phyloP scores from a whole-genome alignment of 352 stramenopile genomes.

The Phytophthora pseudosyringae region DNA sequence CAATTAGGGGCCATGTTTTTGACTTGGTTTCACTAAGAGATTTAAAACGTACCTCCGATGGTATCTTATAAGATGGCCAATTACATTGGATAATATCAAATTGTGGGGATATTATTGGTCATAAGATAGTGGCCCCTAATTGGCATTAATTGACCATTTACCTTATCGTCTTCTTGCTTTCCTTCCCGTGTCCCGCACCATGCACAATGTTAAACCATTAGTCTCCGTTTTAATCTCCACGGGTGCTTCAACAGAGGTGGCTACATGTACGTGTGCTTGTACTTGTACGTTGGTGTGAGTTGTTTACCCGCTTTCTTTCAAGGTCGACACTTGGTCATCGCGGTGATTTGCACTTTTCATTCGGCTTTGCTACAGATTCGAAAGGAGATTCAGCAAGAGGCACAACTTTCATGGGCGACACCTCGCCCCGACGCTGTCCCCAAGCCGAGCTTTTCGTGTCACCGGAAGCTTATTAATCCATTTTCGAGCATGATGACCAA shows the following conservation, averaged over 20 bases:
- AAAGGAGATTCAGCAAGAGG: conserved; percentile 16
- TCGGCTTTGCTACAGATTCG: conserved; percentile 27
- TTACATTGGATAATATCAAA: too few relatives aligned
- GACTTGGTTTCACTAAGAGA: too few relatives aligned
- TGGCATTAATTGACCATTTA: too few relatives aligned
- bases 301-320: conserved; percentile 1
- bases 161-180: not conserved
- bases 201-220: not conserved
- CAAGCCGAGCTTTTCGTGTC: not conserved
- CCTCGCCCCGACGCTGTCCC: not conserved
- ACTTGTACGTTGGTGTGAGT: too few relatives aligned
- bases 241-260: not conserved
- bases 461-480: conserved; percentile 16
- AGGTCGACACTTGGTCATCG: not conserved
- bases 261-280: too few relatives aligned
- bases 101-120: too few relatives aligned
- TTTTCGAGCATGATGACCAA: conserved; percentile 14
- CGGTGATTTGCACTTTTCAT: conserved; percentile 19
- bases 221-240: conserved; percentile 6
- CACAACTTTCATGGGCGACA: not conserved
- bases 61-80: too few relatives aligned
- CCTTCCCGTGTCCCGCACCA: too few relatives aligned
- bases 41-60: too few relatives aligned
- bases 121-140: too few relatives aligned
- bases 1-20: too few relatives aligned